Evolutionary conservation across 768 basidiomycete species (phyloP), one percentile per base, ranked within the genome.

Genomic region (Lenzites betulinus): DNA sequence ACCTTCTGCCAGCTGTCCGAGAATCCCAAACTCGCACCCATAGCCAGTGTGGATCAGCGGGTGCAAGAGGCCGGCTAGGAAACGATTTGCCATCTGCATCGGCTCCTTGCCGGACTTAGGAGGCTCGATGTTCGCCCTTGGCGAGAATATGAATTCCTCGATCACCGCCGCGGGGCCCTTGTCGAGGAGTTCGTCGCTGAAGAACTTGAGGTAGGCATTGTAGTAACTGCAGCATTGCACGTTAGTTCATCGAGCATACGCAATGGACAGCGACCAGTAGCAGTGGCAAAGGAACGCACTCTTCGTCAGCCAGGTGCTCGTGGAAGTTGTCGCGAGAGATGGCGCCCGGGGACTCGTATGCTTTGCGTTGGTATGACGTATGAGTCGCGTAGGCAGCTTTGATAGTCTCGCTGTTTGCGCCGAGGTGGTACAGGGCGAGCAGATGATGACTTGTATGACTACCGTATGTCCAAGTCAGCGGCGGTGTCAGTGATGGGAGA

Each of bases 1-100:
- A 86, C 87, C 88, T 76, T 89, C 87, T 2, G 81, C 82, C 1
- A 83, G 69, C 54, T 86, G 71, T 1, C 86, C 87, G 16, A 81
- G 79, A 13, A 86, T 63, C 20, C 78, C 76, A 59, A 88, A 88
- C 66, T 89, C 88, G 7, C 79, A 69, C 4, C 86, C 87, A 68
- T 83, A 82, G 9, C 84, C 87, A 6, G 75, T 65, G 61, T 88
- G 84, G 44, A 89, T 88, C 39, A 88, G 58, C 0, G 86, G 83
- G 66, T 90, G 88, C 7, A 88, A 26, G 3, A 86, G 68, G 8
- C 84, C 84, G 1, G 76, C 76, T 23, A 86, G 42, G 56, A 86
- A 77, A 6, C 86, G 79, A 52, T 77, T 79, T 15, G 87, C 64
- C 84, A 89, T 85, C 60, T 78, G 73, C 48, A 59, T 42, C 0